Evolutionary conservation across 1,139 yeast genomes (phyloP).

Genomic region (Magnusiomyces magnusii): DNA sequence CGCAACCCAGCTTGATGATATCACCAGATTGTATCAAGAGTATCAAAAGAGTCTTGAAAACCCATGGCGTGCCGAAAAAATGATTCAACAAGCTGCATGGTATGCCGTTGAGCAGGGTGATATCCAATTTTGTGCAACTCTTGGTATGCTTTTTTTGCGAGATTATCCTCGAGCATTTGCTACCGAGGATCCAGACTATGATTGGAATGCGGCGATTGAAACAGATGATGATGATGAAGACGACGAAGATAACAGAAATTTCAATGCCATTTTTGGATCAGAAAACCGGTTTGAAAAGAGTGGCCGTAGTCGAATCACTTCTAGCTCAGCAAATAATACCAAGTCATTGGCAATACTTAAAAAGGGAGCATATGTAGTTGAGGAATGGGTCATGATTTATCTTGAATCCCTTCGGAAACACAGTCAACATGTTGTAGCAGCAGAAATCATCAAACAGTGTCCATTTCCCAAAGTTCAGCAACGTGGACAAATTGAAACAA

Average conservation of each 20-base stretch:
- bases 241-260: not conserved
- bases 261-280: conserved; percentile 17
- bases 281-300: not conserved
- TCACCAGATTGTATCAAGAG: conserved; percentile 11
- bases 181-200: not conserved
- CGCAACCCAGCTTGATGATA: not conserved
- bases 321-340: not conserved
- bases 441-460: conserved; percentile 44
- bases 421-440: conserved; percentile 50
- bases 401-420: conserved; percentile 49
- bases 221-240: not conserved
- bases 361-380: conserved; percentile 24
- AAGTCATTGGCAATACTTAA: not conserved
- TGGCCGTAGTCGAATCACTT: not conserved
- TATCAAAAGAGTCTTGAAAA: conserved; percentile 34
- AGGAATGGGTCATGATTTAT: conserved; percentile 54
- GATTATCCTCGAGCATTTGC: conserved; percentile 31
- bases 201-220: not conserved
- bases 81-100: conserved; percentile 43
- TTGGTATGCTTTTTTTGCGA: conserved; percentile 50
- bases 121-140: conserved; percentile 51
- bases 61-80: conserved; percentile 43
- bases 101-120: conserved; percentile 61
- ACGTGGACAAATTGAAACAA: conserved; percentile 48
- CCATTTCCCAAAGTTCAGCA: conserved; percentile 41